Evolutionary conservation across 2,329 filamentous ascomycete genomes (phyloP).

Genomic region (Furcasterigmium sp.): DNA sequence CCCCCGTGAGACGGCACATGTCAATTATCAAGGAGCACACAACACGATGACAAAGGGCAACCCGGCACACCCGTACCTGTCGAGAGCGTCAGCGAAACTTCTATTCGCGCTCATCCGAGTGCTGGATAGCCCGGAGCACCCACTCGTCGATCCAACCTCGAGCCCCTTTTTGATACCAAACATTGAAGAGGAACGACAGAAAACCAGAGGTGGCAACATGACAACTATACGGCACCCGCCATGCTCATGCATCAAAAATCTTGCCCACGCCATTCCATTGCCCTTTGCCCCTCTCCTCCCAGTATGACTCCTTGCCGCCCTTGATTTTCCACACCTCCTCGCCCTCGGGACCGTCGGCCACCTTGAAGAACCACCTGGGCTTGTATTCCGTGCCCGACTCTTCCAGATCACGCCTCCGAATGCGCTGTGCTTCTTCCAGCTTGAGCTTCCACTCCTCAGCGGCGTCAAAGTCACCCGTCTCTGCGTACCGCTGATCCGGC

Average conservation of each 20-base stretch:
- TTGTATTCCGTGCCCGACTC: slow-evolving; percentile 65
- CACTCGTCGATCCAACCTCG: neutral
- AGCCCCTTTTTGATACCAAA: neutral
- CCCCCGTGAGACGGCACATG: no score
- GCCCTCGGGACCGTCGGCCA: slow-evolving; percentile 50
- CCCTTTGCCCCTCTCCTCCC: slow-evolving; percentile 73
- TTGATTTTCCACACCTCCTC: slow-evolving; percentile 74
- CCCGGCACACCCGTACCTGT: no score
- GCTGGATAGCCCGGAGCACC: no score
- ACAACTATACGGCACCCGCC: neutral
- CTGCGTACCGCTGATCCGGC: slow-evolving; percentile 81
- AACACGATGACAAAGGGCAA: no score
- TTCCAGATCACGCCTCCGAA: slow-evolving; percentile 69
- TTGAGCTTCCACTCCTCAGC: slow-evolving; percentile 79
- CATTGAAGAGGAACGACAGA: neutral
- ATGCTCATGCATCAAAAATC: slow-evolving; percentile 32
- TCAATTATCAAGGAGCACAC: no score
- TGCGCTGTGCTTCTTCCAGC: slow-evolving; percentile 81
- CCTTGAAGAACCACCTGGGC: slow-evolving; percentile 80
- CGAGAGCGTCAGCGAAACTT: no score
- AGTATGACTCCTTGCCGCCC: slow-evolving; percentile 82
- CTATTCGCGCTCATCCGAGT: neutral
- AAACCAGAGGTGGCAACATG: neutral
- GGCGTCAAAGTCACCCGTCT: slow-evolving; percentile 74
- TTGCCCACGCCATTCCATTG: slow-evolving; percentile 57